Base-by-base conservation (phyloP, 2,329 filamentous ascomycete genomes). In the Colletotrichum horii region DNA sequence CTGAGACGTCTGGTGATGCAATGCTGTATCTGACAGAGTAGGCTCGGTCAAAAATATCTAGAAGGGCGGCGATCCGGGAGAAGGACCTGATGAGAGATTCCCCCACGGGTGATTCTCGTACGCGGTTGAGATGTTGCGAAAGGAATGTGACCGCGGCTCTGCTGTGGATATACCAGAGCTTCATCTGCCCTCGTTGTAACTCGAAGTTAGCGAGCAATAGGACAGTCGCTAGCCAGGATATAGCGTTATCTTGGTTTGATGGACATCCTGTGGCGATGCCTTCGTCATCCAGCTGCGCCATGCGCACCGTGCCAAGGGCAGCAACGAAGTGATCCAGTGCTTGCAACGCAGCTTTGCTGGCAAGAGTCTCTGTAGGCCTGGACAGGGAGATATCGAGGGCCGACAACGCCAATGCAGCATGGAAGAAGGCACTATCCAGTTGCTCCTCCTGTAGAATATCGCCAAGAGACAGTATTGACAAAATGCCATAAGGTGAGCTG, bases 141-240 rank as follows among this genome's bases (percentile, higher is more conserved):
- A 74, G 56, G 22, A 74, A 69, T 4, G 66, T 55, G n/a, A 74
- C 56, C 6, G 71, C 71, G 3, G 71, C 71, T 8, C 71, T 38
- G 56, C 71, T 64, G n/a, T 70, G 71, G 8, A 74, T 69, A 4
- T 74, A 70, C 71, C 71, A 74, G 4, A 74, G 38, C 43, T 70
- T 74, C 71, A 74, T 69, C 24, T 74, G 71, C 6, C 66, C 66
- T 22, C 65, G 66, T n/a, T 70, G 71, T 2, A 74, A 12, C 48
- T 74, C 71, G 30, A 74, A 74, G 43, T 70, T 69, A 0, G 71
- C 66, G 0, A 74, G 56, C 1, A 74, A n/a, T 0, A 70, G 1
- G 11, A 74, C 56, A 22, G 71, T 74, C 0, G 71, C 71, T 6
- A 74, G 15, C 66, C 66, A 74, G 6, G 65, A 74, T 15, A 74